Percentiles rank a stretch among this genome's conserved stretches.
Evolutionary conservation across 306 rosid genomes (phyloP).

Genomic region (Cicer judaicum): DNA sequence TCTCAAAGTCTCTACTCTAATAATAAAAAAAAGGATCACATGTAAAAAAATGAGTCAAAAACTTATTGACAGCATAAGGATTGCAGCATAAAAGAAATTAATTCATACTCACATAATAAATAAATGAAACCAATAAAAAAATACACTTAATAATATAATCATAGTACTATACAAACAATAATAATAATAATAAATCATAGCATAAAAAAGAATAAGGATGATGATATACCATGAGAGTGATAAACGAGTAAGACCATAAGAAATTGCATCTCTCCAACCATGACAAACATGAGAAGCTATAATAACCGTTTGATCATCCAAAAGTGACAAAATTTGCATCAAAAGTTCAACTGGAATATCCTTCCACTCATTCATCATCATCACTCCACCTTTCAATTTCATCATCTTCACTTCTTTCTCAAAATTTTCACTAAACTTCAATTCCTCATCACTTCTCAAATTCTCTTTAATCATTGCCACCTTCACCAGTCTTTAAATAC

Average conservation of each 20-base stretch:
- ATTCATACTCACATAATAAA: too few relatives aligned
- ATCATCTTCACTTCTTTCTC: slow-evolving; percentile 55
- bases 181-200: not conserved
- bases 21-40: too few relatives aligned
- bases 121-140: too few relatives aligned
- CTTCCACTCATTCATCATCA: slow-evolving; percentile 63
- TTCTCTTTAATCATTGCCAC: slow-evolving; percentile 54
- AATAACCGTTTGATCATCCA: slow-evolving; percentile 72
- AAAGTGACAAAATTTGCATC: slow-evolving; percentile 71
- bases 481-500: slow-evolving; percentile 2
- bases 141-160: too few relatives aligned
- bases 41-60: too few relatives aligned
- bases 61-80: too few relatives aligned
- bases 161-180: too few relatives aligned
- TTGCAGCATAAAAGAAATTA: too few relatives aligned
- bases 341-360: slow-evolving; percentile 92
- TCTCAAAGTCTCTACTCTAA: too few relatives aligned
- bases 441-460: slow-evolving; percentile 53
- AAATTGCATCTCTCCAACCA: slow-evolving; percentile 84
- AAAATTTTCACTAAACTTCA: slow-evolving; percentile 53
- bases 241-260: slow-evolving; percentile 64
- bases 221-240: slow-evolving; percentile 76
- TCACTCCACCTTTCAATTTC: slow-evolving; percentile 55
- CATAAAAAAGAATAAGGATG: not conserved
- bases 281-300: slow-evolving; percentile 78